These are phyloP conservation scores for Spencermartinsiella europaea DNA, from an alignment of 805 yeast species.

Conservation along the genomic window DNA sequence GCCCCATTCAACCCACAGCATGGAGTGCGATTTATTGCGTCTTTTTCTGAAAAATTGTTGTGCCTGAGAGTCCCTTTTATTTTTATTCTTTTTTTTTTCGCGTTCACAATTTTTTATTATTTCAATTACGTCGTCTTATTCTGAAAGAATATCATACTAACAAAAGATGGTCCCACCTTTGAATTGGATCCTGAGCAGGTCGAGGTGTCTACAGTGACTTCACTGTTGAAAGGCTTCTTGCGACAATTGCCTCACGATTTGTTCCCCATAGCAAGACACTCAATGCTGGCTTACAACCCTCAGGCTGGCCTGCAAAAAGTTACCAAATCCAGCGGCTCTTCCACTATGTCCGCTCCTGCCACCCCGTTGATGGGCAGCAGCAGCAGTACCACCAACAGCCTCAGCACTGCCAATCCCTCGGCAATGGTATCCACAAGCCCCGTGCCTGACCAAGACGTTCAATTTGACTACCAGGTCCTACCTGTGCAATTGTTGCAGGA, in stretches of 20 bases:
- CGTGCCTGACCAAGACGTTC: not conserved
- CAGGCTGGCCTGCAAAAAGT: not conserved
- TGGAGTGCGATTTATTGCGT: not conserved
- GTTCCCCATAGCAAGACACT: slow-evolving; percentile 11
- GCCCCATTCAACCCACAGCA: no score
- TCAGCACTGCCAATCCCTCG: not conserved
- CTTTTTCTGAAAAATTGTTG: not conserved
- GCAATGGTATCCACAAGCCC: not conserved
- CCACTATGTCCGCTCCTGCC: slow-evolving; percentile 5
- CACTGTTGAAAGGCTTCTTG: slow-evolving; percentile 27
- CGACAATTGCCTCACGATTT: slow-evolving; percentile 28
- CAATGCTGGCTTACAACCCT: not conserved
- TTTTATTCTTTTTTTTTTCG: slow-evolving; percentile 4
- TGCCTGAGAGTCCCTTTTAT: not conserved
- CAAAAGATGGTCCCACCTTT: slow-evolving; percentile 17
- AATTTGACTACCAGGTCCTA: not conserved
- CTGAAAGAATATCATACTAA: not conserved
- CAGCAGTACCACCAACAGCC: not conserved
- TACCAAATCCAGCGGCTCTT: not conserved
- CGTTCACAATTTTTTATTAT: slow-evolving; percentile 9
- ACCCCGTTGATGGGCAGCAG: not conserved
- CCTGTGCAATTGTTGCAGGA: slow-evolving; percentile 15
- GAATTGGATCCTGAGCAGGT: slow-evolving; percentile 20
- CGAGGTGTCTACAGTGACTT: slow-evolving; percentile 30
- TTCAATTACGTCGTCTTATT: not conserved